phyloP scores from a whole-genome alignment of 108 stramenopile genomes.

The Ochromonas danica region DNA sequence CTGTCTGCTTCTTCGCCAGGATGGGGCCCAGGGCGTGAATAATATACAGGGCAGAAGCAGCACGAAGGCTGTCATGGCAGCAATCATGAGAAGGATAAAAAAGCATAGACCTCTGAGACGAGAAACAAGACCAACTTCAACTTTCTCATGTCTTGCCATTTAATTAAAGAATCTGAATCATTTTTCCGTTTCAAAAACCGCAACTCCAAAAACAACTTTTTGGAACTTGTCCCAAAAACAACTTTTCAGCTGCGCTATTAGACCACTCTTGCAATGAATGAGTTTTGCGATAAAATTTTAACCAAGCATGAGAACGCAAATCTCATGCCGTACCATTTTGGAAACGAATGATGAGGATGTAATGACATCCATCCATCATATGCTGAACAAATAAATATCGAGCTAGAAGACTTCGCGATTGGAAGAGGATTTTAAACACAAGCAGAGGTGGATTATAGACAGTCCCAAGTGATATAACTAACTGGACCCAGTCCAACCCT shows the following conservation, averaged over 20 bases:
- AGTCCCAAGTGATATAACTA: constrained; percentile 16
- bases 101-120: constrained; percentile 14
- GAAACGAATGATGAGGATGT: constrained; percentile 15
- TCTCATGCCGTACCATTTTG: constrained; percentile 15
- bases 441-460: constrained; percentile 15
- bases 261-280: constrained; percentile 15
- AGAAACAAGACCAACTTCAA: constrained; percentile 16
- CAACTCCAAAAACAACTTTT: constrained; percentile 17
- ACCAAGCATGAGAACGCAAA: constrained; percentile 15
- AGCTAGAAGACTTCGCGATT: constrained; percentile 15
- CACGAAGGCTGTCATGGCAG: constrained; percentile 13
- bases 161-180: constrained; percentile 17
- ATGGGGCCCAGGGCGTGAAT: constrained; percentile 12
- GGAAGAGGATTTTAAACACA: constrained; percentile 16
- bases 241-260: constrained; percentile 15
- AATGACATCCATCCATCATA: constrained; percentile 16
- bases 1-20: constrained; percentile 13
- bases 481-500: constrained; percentile 12
- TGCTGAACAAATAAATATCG: constrained; percentile 17
- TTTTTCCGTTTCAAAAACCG: constrained; percentile 16
- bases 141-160: constrained; percentile 15
- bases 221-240: constrained; percentile 15
- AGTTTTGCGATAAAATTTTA: constrained; percentile 17
- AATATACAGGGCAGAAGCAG: constrained; percentile 15
- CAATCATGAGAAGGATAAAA: constrained; percentile 17